Conservation (phyloP, 2,329 filamentous ascomycete species). For the Stagonosporopsis tanaceti region DNA sequence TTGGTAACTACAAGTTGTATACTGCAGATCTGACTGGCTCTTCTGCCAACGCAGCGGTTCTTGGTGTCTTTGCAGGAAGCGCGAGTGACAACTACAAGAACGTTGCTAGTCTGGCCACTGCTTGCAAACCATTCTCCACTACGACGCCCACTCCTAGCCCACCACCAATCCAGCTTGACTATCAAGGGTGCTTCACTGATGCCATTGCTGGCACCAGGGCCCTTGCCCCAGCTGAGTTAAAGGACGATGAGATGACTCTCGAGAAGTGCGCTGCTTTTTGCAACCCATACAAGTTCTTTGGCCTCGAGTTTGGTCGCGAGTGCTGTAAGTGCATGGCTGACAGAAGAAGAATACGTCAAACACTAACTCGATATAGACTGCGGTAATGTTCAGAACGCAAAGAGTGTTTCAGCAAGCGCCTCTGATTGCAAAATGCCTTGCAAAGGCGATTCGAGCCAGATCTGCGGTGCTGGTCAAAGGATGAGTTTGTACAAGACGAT, state of each 20-base stretch:
- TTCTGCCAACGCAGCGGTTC: slow-evolving; percentile 24
- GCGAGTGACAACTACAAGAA: slow-evolving; percentile 32
- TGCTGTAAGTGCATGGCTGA: slow-evolving; percentile 17
- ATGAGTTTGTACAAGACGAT: slow-evolving; percentile 49
- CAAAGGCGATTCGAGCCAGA: slow-evolving; percentile 25
- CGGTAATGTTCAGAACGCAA: slow-evolving; percentile 25
- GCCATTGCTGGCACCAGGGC: slow-evolving; percentile 20
- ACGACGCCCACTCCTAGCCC: slow-evolving; percentile 14
- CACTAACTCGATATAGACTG: slow-evolving; percentile 15
- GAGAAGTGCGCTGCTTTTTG: slow-evolving; percentile 34
- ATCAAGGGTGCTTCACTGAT: slow-evolving; percentile 37
- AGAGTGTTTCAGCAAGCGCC: slow-evolving; percentile 17
- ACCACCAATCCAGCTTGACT: slow-evolving; percentile 17
- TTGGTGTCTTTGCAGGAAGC: slow-evolving; percentile 33
- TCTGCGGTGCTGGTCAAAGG: slow-evolving; percentile 30
- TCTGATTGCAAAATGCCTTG: slow-evolving; percentile 38
- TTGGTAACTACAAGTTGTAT: slow-evolving; percentile 39
- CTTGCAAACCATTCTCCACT: slow-evolving; percentile 26
- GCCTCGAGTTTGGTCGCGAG: slow-evolving; percentile 32
- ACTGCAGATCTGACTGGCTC: slow-evolving; percentile 29
- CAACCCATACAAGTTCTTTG: slow-evolving; percentile 32
- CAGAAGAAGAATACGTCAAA: background rate
- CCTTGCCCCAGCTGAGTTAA: slow-evolving; percentile 20
- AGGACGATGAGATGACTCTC: slow-evolving; percentile 28
- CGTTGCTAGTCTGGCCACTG: slow-evolving; percentile 19